phyloP scores from a whole-genome alignment of 352 stramenopile species.

The Phytophthora palmivora region DNA sequence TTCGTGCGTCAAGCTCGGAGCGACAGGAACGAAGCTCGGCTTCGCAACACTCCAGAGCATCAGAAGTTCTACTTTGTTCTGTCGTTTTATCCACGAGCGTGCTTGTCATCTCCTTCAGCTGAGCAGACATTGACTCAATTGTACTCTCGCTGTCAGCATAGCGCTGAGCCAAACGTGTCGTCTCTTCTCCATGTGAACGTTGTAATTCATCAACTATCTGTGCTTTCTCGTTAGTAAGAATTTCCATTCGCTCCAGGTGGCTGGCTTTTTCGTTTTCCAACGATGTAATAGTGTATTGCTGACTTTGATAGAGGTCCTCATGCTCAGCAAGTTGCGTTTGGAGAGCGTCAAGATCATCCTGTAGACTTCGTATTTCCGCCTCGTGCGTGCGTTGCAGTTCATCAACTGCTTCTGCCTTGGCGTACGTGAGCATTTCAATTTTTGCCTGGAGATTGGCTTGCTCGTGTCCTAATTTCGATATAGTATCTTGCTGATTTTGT shows the following conservation, averaged over 20 bases:
- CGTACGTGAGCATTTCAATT: conserved; percentile 16
- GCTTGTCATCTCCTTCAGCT: conserved; percentile 21
- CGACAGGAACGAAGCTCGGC: conserved; percentile 21
- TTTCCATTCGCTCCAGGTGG: conserved; percentile 6
- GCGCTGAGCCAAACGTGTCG: conserved; percentile 12
- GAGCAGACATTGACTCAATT: conserved; percentile 17
- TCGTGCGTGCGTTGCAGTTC: conserved; percentile 20
- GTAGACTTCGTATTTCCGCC: neutral
- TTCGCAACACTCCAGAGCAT: conserved; percentile 22
- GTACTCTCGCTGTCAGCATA: conserved; percentile 14
- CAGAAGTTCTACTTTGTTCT: conserved; percentile 17
- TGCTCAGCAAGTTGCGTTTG: conserved; percentile 19
- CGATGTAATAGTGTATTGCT: conserved; percentile 19
- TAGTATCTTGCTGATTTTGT: conserved; percentile 24
- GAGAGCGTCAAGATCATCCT: conserved; percentile 9
- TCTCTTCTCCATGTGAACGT: conserved; percentile 23
- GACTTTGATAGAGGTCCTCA: conserved; percentile 16
- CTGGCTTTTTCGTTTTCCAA: conserved; percentile 19
- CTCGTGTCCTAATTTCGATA: conserved; percentile 19
- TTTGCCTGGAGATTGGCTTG: conserved; percentile 17
- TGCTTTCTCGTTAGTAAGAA: conserved; percentile 22
- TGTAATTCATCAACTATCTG: conserved; percentile 12
- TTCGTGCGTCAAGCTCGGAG: conserved; percentile 19
- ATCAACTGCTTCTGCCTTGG: conserved; percentile 11
- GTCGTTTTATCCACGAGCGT: conserved; percentile 17